Base-by-base conservation (phyloP, 2,329 filamentous ascomycete species). In the Conoideocrella luteorostrata region DNA sequence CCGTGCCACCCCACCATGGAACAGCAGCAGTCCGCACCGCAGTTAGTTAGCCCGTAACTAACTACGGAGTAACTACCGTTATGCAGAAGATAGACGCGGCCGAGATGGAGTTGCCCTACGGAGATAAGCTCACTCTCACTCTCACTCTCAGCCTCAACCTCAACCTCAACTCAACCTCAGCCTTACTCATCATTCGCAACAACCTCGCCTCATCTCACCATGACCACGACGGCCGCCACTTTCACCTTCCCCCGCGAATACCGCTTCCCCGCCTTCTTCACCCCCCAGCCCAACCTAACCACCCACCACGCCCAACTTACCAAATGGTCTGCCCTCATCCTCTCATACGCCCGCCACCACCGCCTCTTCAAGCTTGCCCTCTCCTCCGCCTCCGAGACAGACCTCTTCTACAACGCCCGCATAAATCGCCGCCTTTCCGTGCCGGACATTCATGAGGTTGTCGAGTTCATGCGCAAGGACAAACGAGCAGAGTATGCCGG, bases 251-350 rank as follows among this genome's bases (percentile, higher is more conserved):
- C 80, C 4, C 73, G 71, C 53, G 77, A 80, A 62, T 85, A 89
- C 74, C 70, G 71, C 68, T 91, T 88, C 70, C 87, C 87, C 0
- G 83, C 87, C 59, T 90, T 93, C 81, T 93, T 86, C 78, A 89
- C 85, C 44, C 80, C 80, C 43, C 87, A 93, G 65, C 78, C 82
- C 28, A 88, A 88, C 68, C 72, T 80, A 48, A 76, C 77, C 23
- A 91, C 86, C 9, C 82, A 77, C 59, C 78, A 83, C 65, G 80
- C 83, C 36, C 88, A 93, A 60, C 81, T 89, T 48, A 71, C 77
- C 47, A 90, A 90, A 66, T 98, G 93, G 93, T 82, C 85, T n/a
- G 65, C 78, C 24, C 78, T 96, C 13, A 80, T 97, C 59, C 88
- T 89, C 48, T 66, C 82, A 59, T 96, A 95, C 81, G 88, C 86